Base-by-base conservation (phyloP, 1,284 basidiomycete species). In the Ceratobasidium sp. region DNA sequence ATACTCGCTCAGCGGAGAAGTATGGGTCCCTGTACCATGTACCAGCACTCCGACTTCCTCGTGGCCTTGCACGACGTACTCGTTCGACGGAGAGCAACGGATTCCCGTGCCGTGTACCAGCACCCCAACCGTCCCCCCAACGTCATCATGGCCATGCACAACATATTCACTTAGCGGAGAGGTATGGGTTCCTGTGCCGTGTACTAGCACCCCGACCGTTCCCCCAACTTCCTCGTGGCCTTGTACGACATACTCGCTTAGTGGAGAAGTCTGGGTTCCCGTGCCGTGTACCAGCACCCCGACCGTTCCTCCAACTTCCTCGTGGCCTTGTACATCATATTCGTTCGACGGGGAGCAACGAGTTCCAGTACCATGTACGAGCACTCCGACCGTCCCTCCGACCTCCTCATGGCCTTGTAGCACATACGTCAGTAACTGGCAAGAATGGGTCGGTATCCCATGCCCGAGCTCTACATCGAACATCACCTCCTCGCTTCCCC, bases 291-390 rank as follows among this genome's bases (percentile, higher is more conserved):
- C 56, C 6, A 33, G 29, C 17, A 7, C 59, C 3, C 8, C 29
- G 17, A 53, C 64, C 48, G 57, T 41, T 22, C 24, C 44, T 27
- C 22, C 66, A 3, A 57, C 44, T n/a, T 44, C 9, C n/a, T 57
- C 62, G 22, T 64, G 66, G 66, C 66, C 66, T 1, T 69, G 66
- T 48, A 69, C 53, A 51, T 69, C 66, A 7, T 69, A 57, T 48
- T 29, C 31, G 8, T 36, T 24, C 36, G 44, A 24, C 19, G n/a
- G 31, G 22, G 48, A 53, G 19, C 19, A 9, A 22, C 36, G 27
- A 31, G 31, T 59, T 22, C 17, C 29, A 6, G 29, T 59, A 8
- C 56, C 56, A 19, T 69, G 66, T 27, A 59, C 56, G n/a, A n/a
- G n/a, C n/a, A n/a, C n/a, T n/a, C n/a, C n/a, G n/a, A n/a, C n/a